Percentiles rank a stretch among this genome's conserved stretches.
Evolutionary conservation across 768 basidiomycete genomes (phyloP).

Genomic region (Dictyophora rubrovolvata): DNA sequence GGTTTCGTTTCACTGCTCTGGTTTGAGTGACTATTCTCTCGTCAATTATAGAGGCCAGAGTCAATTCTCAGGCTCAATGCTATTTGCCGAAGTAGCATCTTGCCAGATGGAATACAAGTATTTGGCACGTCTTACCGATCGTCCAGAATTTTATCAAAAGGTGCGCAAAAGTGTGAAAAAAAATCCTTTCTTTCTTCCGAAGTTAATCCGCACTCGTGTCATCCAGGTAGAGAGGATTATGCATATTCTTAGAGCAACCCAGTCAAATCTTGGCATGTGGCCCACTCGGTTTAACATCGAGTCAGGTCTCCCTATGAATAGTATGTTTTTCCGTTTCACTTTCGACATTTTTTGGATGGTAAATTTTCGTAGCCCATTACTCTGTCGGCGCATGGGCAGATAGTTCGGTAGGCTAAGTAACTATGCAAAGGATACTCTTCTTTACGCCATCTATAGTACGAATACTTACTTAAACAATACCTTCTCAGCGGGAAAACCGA

Average conservation of each 20-base stretch:
- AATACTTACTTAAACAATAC: conserved; percentile 16
- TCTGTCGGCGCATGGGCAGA: conserved; percentile 62
- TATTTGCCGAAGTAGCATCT: conserved; percentile 64
- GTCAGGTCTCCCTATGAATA: conserved; percentile 32
- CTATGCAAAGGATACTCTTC: neutral
- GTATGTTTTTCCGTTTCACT: conserved; percentile 26
- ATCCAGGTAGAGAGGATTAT: conserved; percentile 42
- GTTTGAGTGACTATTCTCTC: neutral
- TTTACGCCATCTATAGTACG: neutral
- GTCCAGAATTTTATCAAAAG: conserved; percentile 47
- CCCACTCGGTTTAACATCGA: conserved; percentile 47
- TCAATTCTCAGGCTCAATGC: neutral
- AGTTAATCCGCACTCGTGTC: neutral
- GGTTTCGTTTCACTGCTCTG: neutral
- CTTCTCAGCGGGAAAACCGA: conserved; percentile 16
- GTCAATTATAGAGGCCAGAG: neutral
- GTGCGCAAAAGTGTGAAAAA: conserved; percentile 17
- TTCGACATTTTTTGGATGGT: conserved; percentile 3
- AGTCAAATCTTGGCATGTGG: conserved; percentile 52
- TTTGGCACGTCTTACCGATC: conserved; percentile 67
- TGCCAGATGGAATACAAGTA: conserved; percentile 82
- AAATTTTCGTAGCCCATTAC: conserved; percentile 17
- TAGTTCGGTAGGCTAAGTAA: conserved; percentile 30
- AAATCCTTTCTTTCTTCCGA: neutral
- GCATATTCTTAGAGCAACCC: conserved; percentile 33